phyloP scores from a whole-genome alignment of 2,329 filamentous ascomycete species.

The Aspergillus pseudonomiae region DNA sequence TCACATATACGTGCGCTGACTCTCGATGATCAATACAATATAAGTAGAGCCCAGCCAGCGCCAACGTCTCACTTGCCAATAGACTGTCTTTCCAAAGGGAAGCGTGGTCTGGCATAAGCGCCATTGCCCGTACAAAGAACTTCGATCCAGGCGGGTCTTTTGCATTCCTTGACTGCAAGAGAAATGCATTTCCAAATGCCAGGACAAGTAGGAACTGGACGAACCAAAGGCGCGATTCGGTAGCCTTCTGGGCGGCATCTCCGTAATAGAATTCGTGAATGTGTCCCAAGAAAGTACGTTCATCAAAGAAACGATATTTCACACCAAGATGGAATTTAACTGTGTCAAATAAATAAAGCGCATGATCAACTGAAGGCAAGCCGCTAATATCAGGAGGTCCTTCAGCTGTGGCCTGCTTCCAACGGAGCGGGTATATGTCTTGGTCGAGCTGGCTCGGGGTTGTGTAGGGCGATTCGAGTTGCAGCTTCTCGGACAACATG shows the following conservation, averaged over 20 bases:
- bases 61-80: constrained; percentile 42
- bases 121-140: constrained; percentile 31
- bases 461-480: constrained; percentile 32
- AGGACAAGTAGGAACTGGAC: constrained; percentile 21
- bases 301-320: constrained; percentile 41
- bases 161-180: constrained; percentile 10
- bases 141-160: constrained; percentile 20
- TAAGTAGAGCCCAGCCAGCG: constrained; percentile 41
- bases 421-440: constrained; percentile 33
- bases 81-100: constrained; percentile 43
- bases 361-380: constrained; percentile 35
- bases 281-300: constrained; percentile 31
- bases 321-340: constrained; percentile 46
- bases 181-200: constrained; percentile 22
- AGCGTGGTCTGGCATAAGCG: constrained; percentile 39
- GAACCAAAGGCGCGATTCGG: constrained; percentile 28
- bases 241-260: constrained; percentile 18
- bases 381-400: constrained; percentile 35
- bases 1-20: constrained; percentile 34
- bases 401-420: constrained; percentile 14
- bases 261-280: constrained; percentile 32
- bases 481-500: constrained; percentile 27
- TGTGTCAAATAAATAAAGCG: constrained; percentile 27
- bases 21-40: constrained; percentile 45
- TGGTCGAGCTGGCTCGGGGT: constrained; percentile 27